A percentile compares a stretch with the other conserved stretches of the same genome.
These are phyloP conservation scores for Saccharomyces paradoxus DNA, from an alignment of 805 yeast genomes.

Conservation along the genomic window DNA sequence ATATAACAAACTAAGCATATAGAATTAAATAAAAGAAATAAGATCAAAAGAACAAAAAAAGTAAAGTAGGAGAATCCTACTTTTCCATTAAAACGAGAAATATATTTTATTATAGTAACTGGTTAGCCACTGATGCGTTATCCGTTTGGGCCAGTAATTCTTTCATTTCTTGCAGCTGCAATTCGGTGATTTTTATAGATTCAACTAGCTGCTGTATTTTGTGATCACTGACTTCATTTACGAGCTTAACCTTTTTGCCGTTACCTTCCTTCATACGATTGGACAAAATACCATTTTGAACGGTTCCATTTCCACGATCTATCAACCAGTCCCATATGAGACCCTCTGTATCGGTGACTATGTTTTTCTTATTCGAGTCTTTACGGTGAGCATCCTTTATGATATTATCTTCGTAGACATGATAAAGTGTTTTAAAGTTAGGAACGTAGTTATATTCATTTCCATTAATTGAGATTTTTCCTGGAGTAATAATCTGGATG, in stretches of 20 bases:
- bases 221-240: slow-evolving; percentile 8
- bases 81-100: background rate
- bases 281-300: background rate
- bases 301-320: slow-evolving; percentile 28
- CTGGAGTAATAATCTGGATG: slow-evolving; percentile 16
- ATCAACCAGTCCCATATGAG: slow-evolving; percentile 70
- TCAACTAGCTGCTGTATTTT: slow-evolving; percentile 22
- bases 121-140: background rate
- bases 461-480: slow-evolving; percentile 29
- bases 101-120: background rate
- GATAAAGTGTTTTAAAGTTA: slow-evolving; percentile 31
- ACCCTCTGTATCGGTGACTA: slow-evolving; percentile 43
- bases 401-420: slow-evolving; percentile 22
- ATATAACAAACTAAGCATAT: background rate
- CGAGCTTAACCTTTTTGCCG: background rate
- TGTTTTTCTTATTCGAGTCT: slow-evolving; percentile 11
- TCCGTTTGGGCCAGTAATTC: slow-evolving; percentile 8
- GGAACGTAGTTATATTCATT: slow-evolving; percentile 35
- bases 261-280: background rate
- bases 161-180: slow-evolving; percentile 22
- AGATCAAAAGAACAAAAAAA: background rate
- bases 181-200: slow-evolving; percentile 21
- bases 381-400: slow-evolving; percentile 8
- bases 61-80: background rate
- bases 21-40: background rate